Evolutionary conservation across 2,329 filamentous ascomycete genomes (phyloP).

Genomic region (Arthrinium puccinioides): DNA sequence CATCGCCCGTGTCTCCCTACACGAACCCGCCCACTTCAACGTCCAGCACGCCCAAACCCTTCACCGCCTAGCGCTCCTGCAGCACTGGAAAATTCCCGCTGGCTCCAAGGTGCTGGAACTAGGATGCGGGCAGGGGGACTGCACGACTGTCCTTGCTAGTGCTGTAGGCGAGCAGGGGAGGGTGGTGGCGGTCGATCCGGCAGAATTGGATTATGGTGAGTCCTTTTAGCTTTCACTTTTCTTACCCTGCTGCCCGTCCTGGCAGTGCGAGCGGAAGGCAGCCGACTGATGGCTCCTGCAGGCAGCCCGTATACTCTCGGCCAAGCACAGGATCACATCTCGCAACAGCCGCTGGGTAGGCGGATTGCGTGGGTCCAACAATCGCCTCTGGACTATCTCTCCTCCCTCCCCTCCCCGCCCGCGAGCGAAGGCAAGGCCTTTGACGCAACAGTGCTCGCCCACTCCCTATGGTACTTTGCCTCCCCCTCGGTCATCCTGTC

Average conservation of each 20-base stretch:
- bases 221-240: too few relatives aligned
- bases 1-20: constrained; percentile 9
- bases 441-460: constrained; percentile 7
- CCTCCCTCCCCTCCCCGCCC: not conserved
- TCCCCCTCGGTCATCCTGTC: constrained; percentile 6
- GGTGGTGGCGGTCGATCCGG: too few relatives aligned
- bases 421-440: constrained; percentile 2
- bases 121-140: too few relatives aligned
- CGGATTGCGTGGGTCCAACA: constrained; percentile 5
- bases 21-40: constrained; percentile 4
- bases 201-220: too few relatives aligned
- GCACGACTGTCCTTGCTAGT: too few relatives aligned
- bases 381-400: constrained; percentile 2
- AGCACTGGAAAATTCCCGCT: constrained; percentile 2
- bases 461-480: constrained; percentile 9
- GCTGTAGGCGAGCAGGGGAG: too few relatives aligned
- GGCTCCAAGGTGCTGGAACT: constrained; percentile 1
- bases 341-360: constrained; percentile 5
- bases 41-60: constrained; percentile 2
- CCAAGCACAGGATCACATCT: constrained; percentile 9
- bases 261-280: not conserved
- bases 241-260: not conserved
- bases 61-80: constrained; percentile 3
- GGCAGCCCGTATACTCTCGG: constrained; percentile 9
- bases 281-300: constrained; percentile 2